A percentile compares a stretch with the other conserved stretches of the same genome.
phyloP scores from a whole-genome alignment of 768 basidiomycete genomes.

The Infundibulicybe gibba region DNA sequence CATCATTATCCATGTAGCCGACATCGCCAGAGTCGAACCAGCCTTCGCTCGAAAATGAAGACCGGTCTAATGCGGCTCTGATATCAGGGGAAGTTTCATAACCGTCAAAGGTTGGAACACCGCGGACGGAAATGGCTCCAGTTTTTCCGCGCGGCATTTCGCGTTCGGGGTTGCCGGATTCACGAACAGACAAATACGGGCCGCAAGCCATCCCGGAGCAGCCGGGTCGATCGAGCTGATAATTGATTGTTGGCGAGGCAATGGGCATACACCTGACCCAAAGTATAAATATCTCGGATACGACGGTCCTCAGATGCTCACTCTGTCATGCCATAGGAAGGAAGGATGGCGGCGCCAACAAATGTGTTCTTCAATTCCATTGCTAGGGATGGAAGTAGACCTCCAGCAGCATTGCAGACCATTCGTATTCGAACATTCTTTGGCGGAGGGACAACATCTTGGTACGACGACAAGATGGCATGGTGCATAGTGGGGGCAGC shows the following conservation, averaged over 20 bases:
- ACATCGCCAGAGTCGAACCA: conserved; percentile 53
- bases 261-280: conserved; percentile 44
- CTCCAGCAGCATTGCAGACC: conserved; percentile 50
- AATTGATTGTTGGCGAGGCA: conserved; percentile 38
- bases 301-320: conserved; percentile 11
- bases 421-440: conserved; percentile 38
- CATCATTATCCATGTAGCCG: conserved; percentile 44
- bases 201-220: conserved; percentile 47
- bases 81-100: conserved; percentile 44
- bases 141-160: conserved; percentile 34
- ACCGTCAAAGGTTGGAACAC: conserved; percentile 48
- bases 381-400: conserved; percentile 50
- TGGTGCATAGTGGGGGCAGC: conserved; percentile 49
- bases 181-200: conserved; percentile 40
- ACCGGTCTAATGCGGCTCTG: conserved; percentile 37
- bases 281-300: conserved; percentile 1
- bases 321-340: conserved; percentile 61
- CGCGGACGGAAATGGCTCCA: conserved; percentile 53
- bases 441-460: conserved; percentile 22
- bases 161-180: conserved; percentile 28
- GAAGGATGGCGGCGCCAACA: conserved; percentile 44
- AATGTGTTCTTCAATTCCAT: conserved; percentile 44
- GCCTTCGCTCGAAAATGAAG: conserved; percentile 43
- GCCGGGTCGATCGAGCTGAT: conserved; percentile 41
- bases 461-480: conserved; percentile 38